Conservation (phyloP, 2,329 filamentous ascomycete species). For the Aspergillus sp. region DNA sequence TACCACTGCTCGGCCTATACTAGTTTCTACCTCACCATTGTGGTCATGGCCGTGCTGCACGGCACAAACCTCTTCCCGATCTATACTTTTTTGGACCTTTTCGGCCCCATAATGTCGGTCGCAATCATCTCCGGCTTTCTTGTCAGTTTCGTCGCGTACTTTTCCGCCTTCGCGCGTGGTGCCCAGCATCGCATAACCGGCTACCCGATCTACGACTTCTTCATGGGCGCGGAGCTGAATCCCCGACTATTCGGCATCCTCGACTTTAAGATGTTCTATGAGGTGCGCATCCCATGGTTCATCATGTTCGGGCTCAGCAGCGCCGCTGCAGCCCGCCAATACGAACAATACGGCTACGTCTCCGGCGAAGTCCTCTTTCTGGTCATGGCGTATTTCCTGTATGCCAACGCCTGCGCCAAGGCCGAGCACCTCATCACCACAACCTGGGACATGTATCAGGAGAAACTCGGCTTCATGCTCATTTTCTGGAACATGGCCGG, state of each 20-base stretch:
- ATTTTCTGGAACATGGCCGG: conserved; percentile 97
- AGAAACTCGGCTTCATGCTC: conserved; percentile 96
- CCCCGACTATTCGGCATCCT: conserved; percentile 79
- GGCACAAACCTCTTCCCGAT: conserved; percentile 81
- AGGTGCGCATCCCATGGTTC: conserved; percentile 89
- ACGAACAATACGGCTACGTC: conserved; percentile 81
- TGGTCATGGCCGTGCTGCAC: conserved; percentile 68
- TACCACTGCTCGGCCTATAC: conserved; percentile 92
- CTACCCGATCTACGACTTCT: conserved; percentile 78
- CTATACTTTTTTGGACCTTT: conserved; percentile 91
- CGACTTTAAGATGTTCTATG: conserved; percentile 95
- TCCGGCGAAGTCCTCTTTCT: conserved; percentile 82
- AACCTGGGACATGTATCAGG: conserved; percentile 95
- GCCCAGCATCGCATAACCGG: conserved; percentile 91
- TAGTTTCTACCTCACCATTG: conserved; percentile 84
- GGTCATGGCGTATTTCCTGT: conserved; percentile 85
- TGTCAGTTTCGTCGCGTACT: conserved; percentile 79
- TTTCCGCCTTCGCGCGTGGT: conserved; percentile 77
- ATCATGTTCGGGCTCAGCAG: conserved; percentile 78
- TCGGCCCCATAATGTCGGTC: conserved; percentile 88
- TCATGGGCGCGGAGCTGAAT: conserved; percentile 88
- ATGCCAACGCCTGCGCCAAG: conserved; percentile 88
- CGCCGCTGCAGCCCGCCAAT: conserved; percentile 76
- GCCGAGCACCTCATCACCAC: conserved; percentile 86
- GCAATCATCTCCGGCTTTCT: conserved; percentile 88